Conservation (phyloP, 305 asterid genomes). For the Nicotiana rustica region DNA sequence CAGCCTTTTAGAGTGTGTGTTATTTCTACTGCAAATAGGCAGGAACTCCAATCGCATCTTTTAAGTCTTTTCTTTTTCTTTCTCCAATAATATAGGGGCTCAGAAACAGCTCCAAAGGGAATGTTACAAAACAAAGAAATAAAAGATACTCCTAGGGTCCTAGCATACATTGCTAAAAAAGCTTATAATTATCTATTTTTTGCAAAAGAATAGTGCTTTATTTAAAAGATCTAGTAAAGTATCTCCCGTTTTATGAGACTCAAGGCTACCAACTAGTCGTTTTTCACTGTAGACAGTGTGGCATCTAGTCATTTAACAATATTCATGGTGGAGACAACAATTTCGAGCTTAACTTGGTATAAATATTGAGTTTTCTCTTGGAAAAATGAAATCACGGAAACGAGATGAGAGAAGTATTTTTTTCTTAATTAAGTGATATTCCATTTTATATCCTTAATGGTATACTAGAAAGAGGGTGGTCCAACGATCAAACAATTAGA, state of each 20-base stretch:
- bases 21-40: no score
- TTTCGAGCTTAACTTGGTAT: neutral
- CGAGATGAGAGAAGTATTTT: neutral
- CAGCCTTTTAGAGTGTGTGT: no score
- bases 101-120: no score
- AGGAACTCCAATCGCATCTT: no score
- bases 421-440: neutral
- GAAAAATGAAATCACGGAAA: neutral
- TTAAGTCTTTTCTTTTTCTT: no score
- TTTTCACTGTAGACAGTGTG: neutral
- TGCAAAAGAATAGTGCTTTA: neutral
- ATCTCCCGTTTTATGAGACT: neutral
- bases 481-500: no score
- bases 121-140: no score
- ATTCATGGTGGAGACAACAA: neutral
- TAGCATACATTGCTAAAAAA: neutral
- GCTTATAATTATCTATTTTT: neutral
- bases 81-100: no score
- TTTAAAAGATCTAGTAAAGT: neutral
- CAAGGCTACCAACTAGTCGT: neutral
- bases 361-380: neutral
- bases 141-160: neutral
- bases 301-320: no score
- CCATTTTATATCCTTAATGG: neutral
- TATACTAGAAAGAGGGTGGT: no score